Evolutionary conservation across 208 protist genomes (phyloP).

Genomic region (Acanthamoeba lenticulata): DNA sequence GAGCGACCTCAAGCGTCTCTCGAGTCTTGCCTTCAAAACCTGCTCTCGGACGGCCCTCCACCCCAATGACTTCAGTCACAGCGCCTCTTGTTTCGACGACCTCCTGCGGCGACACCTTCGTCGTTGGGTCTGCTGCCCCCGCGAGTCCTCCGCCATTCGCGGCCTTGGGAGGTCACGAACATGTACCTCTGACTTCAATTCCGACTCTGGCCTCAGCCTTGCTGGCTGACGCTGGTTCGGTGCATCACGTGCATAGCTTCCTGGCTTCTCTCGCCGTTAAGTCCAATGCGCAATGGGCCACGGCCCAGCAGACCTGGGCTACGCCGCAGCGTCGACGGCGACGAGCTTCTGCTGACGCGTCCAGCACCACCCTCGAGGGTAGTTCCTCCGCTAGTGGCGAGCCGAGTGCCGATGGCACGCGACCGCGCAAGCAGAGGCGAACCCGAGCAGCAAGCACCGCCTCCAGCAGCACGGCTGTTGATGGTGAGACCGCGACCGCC

Average conservation of each 20-base stretch:
- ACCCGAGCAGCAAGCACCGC: background rate
- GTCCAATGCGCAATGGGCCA: background rate
- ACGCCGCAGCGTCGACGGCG: background rate
- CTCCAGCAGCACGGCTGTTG: background rate
- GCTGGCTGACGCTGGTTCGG: background rate
- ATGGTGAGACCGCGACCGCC: background rate
- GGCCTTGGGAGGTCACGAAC: background rate
- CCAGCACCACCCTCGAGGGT: background rate
- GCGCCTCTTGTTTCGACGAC: too few species aligned
- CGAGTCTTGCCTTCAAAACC: too few species aligned
- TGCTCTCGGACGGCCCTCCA: too few species aligned
- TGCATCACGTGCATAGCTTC: slow-evolving; percentile 11
- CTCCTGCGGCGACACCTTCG: too few species aligned
- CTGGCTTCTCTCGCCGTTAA: background rate
- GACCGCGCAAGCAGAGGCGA: background rate
- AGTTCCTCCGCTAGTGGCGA: background rate
- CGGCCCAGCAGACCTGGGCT: background rate
- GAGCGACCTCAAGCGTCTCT: too few species aligned
- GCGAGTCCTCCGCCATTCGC: too few species aligned
- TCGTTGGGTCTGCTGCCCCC: background rate
- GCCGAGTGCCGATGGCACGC: background rate
- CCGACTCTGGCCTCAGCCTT: slow-evolving; percentile 7
- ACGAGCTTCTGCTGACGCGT: background rate
- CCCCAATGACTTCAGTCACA: too few species aligned
- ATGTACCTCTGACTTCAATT: slow-evolving; percentile 3